Evolutionary conservation across 202 grass and related monocot genomes (phyloP).

Genomic region (Brachypodium distachyon): DNA sequence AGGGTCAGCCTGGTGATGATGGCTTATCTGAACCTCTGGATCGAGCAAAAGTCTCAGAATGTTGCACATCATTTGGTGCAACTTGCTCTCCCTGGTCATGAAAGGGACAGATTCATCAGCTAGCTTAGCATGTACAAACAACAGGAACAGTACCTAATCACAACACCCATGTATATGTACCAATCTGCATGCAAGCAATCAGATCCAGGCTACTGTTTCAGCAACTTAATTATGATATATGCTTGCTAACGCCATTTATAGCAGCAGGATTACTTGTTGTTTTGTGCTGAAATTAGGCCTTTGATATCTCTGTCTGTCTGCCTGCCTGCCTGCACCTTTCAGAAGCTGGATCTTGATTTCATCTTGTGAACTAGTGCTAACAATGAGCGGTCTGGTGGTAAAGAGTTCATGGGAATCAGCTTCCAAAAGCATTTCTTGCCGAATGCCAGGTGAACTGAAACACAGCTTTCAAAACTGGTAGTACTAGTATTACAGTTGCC

Average conservation of each 20-base stretch:
- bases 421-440: constrained; percentile 2
- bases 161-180: background rate
- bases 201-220: background rate
- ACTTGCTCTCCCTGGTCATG: constrained; percentile 27
- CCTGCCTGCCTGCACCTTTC: constrained; percentile 1
- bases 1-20: constrained; percentile 34
- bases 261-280: background rate
- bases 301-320: constrained; percentile 19
- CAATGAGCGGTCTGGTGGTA: background rate
- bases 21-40: constrained; percentile 24
- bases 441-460: too few species aligned
- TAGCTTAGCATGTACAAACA: background rate
- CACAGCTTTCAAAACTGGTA: constrained; percentile 6
- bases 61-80: constrained; percentile 15
- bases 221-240: background rate
- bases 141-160: background rate
- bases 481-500: too few species aligned
- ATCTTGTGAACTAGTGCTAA: background rate
- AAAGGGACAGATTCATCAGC: constrained; percentile 18
- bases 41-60: constrained; percentile 8
- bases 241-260: background rate
- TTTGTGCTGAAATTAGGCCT: background rate
- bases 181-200: background rate
- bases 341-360: background rate
- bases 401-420: constrained; percentile 12